phyloP scores from a whole-genome alignment of 495 filamentous ascomycete species.

The Beverwykella pulmonaria region DNA sequence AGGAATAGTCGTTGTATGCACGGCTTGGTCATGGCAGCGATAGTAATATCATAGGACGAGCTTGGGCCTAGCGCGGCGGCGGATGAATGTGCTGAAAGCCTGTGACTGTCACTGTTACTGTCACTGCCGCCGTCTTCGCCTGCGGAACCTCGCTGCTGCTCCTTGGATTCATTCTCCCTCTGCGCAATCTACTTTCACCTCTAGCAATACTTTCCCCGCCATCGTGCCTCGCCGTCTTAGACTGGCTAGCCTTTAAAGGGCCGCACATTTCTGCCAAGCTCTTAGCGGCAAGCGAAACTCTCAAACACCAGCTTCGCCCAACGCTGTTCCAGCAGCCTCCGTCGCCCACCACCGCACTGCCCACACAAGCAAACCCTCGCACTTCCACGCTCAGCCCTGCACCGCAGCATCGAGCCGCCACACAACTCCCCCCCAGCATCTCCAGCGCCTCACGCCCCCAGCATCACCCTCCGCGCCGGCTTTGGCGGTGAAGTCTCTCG shows the following conservation, averaged over 20 bases:
- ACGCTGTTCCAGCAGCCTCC: constrained; percentile 2
- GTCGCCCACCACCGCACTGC: constrained; percentile 10
- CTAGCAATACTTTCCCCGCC: no score
- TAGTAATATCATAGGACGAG: not conserved
- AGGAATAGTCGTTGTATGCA: not conserved
- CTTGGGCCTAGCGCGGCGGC: no score
- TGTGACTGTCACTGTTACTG: not conserved
- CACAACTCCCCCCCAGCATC: not conserved
- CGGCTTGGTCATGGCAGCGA: not conserved
- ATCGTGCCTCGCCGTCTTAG: not conserved
- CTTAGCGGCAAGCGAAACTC: constrained; percentile 21
- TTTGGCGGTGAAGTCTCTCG: constrained; percentile 36
- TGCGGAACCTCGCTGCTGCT: not conserved
- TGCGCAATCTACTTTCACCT: not conserved
- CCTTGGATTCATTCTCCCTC: not conserved
- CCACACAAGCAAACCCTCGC: constrained; percentile 6
- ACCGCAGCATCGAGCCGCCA: constrained; percentile 8
- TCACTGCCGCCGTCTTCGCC: not conserved
- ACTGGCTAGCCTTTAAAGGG: not conserved
- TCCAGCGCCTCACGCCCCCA: not conserved
- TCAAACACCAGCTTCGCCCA: constrained; percentile 18
- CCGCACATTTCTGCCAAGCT: constrained; percentile 17
- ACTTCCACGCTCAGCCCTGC: constrained; percentile 19
- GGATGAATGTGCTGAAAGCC: no score
- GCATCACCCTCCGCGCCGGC: constrained; percentile 16